Percentiles rank a stretch among this genome's conserved stretches.
phyloP scores from a whole-genome alignment of 192 early-diverging fungal genomes.

The Mortierella antarctica region DNA sequence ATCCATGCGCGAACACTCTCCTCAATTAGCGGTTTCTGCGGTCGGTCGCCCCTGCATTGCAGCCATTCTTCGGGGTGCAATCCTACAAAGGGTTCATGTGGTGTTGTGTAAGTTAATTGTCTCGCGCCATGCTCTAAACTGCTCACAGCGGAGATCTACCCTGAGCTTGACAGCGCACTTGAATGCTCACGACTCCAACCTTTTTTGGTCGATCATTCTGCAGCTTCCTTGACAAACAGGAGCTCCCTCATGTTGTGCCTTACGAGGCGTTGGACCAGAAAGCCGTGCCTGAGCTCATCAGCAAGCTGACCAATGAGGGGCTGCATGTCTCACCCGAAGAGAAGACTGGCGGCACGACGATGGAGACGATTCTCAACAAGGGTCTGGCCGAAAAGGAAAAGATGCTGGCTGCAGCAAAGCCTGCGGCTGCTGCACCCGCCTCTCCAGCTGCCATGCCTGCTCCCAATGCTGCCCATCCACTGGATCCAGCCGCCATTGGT shows the following conservation, averaged over 20 bases:
- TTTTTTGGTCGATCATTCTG: neutral
- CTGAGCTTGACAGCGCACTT: neutral
- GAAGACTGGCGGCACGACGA: neutral
- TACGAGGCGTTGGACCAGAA: conserved; percentile 14
- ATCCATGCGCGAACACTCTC: neutral
- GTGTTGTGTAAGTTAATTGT: conserved; percentile 33
- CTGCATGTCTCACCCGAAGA: conserved; percentile 31
- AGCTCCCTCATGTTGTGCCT: conserved; percentile 28
- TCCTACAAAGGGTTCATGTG: conserved; percentile 56
- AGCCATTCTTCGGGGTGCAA: conserved; percentile 50
- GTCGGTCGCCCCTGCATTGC: conserved; percentile 21
- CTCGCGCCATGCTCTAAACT: neutral
- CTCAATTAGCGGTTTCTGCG: conserved; percentile 35
- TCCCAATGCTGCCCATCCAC: neutral
- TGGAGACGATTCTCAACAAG: conserved; percentile 14
- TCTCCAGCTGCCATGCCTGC: neutral
- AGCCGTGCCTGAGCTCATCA: conserved; percentile 2
- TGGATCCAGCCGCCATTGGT: neutral
- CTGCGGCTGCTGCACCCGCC: neutral
- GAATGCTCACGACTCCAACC: neutral
- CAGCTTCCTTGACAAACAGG: conserved; percentile 31
- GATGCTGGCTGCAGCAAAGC: conserved; percentile 4
- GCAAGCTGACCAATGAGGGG: conserved; percentile 19
- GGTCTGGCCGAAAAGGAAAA: conserved; percentile 24
- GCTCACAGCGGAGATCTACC: neutral